Evolutionary conservation across 768 basidiomycete species (phyloP), one percentile per base, ranked within the genome.

Genomic region (Suillus hirtellus): DNA sequence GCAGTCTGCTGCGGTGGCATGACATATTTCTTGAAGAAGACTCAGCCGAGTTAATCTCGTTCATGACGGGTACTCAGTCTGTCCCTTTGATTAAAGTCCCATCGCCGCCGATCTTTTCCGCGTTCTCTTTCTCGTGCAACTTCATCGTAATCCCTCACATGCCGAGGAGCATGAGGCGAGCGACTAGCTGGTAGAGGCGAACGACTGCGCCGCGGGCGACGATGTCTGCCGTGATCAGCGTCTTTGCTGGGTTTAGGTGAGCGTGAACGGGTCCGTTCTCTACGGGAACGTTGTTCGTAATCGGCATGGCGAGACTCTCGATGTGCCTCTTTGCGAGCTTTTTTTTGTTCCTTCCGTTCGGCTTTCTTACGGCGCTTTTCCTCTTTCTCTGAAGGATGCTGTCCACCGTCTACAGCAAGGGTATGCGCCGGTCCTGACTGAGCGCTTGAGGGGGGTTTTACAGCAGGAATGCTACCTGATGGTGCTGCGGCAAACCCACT

Each of bases 401-500:
- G 65, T 70, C 69, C 73, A 71, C 70, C 77, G 65, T 68, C 77
- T 61, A 71, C 69, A 64, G 64, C 68, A 19, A 64, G 63, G 17
- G 71, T 67, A 21, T 59, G 68, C 11, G 61, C 52, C 53, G 64
- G 63, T 14, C 62, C 69, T 2, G 71, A 50, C 21, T 66, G 64
- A 34, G 66, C 50, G 35, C 60, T 68, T 6, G 66, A 54, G 42
- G 71, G 69, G n/a, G 70, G 66, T 42, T 63, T 67, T 37, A 62
- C 53, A 31, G 66, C 56, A 14, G 70, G 63, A n/a, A 72, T 68
- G 21, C 70, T 71, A 47, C 65, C 71, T 58, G 78, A 73, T 72
- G 81, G 73, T 1, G 84, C 76, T 10, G 87, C 85, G 49, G 85
- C 89, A 73, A 91, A 93, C 4, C 93, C 93, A 60, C 92, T 93